Evolutionary conservation across 1,284 basidiomycete species (phyloP).

Genomic region (Sporisorium exsertum): DNA sequence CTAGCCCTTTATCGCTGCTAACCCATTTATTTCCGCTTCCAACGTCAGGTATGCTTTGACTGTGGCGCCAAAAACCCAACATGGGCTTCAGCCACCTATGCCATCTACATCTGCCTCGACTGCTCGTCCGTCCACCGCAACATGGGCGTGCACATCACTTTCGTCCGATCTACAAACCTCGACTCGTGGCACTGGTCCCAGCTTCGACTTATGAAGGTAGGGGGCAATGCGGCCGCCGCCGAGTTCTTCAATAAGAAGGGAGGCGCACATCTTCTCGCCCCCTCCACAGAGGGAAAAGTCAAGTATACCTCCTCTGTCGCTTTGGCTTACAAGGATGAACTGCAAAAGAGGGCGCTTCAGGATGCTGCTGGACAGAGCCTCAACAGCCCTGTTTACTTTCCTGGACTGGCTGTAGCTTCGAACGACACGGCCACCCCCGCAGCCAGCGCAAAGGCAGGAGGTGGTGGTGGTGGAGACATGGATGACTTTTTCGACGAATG

Average conservation of each 20-base stretch:
- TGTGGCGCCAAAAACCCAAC: slow-evolving; percentile 96
- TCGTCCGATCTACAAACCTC: slow-evolving; percentile 95
- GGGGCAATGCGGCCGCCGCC: slow-evolving; percentile 87
- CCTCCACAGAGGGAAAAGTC: slow-evolving; percentile 81
- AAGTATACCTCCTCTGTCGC: slow-evolving; percentile 89
- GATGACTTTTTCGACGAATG: slow-evolving; percentile 97
- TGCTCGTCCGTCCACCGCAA: slow-evolving; percentile 96
- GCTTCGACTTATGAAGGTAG: slow-evolving; percentile 94
- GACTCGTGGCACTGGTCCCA: slow-evolving; percentile 94
- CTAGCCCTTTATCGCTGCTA: neutral
- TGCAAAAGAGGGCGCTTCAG: slow-evolving; percentile 83
- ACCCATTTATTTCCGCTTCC: neutral
- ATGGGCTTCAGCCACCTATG: slow-evolving; percentile 96
- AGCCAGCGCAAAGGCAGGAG: slow-evolving; percentile 68
- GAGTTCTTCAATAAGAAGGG: slow-evolving; percentile 93
- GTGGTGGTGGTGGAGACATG: slow-evolving; percentile 74
- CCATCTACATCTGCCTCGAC: slow-evolving; percentile 96
- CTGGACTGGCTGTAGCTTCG: slow-evolving; percentile 70
- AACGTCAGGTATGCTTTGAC: slow-evolving; percentile 89
- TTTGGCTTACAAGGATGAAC: slow-evolving; percentile 90
- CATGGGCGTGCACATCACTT: slow-evolving; percentile 97
- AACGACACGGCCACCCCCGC: slow-evolving; percentile 66
- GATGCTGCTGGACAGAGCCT: slow-evolving; percentile 73
- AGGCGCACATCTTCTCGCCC: slow-evolving; percentile 77
- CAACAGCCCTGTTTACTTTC: slow-evolving; percentile 61